Conservation (phyloP, 495 filamentous ascomycete genomes). For the Talaromyces proteolyticus region DNA sequence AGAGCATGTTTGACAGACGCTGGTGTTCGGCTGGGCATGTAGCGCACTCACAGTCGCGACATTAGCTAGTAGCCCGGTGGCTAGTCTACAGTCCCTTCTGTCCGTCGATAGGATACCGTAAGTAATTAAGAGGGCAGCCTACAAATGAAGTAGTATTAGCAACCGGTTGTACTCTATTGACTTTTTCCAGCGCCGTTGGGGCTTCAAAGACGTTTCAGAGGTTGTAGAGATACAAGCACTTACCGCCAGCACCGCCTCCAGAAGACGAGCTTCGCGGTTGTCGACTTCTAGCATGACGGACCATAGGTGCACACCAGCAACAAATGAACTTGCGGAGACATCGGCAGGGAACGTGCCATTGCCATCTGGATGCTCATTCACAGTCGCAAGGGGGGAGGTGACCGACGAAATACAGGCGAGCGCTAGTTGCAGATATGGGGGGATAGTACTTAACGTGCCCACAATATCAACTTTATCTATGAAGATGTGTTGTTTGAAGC, state of each 20-base stretch:
- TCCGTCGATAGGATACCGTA: background rate
- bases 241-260: background rate
- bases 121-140: background rate
- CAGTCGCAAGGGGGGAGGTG: background rate
- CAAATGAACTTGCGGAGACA: background rate
- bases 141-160: background rate
- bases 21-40: background rate
- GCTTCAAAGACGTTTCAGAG: background rate
- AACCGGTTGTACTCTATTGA: background rate
- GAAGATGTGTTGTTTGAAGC: constrained; percentile 1
- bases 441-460: background rate
- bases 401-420: background rate
- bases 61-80: background rate
- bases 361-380: background rate
- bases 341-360: background rate
- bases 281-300: background rate
- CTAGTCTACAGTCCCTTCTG: background rate
- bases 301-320: background rate
- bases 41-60: background rate
- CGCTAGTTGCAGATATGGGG: background rate
- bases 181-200: no score
- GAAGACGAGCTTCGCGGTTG: background rate
- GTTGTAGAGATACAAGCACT: background rate
- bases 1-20: background rate
- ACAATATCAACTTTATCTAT: background rate